phyloP scores from a whole-genome alignment of 2,329 filamentous ascomycete species.

The Aspergillus oerlinghausenensis region DNA sequence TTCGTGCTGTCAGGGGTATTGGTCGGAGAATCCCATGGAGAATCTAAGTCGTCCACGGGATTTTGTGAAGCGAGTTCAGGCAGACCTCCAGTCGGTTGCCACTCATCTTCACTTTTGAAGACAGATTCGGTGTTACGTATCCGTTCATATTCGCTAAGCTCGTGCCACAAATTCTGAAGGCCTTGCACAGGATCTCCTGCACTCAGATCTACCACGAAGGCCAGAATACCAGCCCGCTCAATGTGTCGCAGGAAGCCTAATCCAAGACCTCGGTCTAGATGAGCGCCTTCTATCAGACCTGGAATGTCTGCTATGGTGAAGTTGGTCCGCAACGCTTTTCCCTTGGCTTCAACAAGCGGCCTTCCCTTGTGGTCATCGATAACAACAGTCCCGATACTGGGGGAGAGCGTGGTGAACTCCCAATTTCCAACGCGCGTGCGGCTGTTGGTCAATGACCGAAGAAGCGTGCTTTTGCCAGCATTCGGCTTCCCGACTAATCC shows the following conservation, averaged over 20 bases:
- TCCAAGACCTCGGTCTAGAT: conserved; percentile 85
- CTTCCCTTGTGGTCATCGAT: conserved; percentile 81
- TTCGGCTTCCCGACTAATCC: conserved; percentile 93
- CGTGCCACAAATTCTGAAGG: conserved; percentile 78
- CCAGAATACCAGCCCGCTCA: conserved; percentile 85
- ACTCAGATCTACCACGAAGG: conserved; percentile 85
- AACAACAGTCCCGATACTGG: conserved; percentile 93
- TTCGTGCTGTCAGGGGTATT: conserved; percentile 7
- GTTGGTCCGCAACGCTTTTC: conserved; percentile 60
- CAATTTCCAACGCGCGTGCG: conserved; percentile 86
- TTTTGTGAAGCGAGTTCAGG: conserved; percentile 18
- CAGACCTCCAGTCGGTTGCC: conserved; percentile 29
- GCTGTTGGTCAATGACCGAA: conserved; percentile 82
- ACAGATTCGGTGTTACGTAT: conserved; percentile 68
- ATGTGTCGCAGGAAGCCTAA: conserved; percentile 91
- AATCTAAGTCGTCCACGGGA: background rate
- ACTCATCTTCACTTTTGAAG: conserved; percentile 59
- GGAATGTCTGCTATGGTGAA: conserved; percentile 97
- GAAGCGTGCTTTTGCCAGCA: conserved; percentile 88
- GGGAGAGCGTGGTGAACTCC: conserved; percentile 94
- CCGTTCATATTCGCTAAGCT: conserved; percentile 84
- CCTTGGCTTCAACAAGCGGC: conserved; percentile 50
- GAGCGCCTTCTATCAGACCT: conserved; percentile 85
- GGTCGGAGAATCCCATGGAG: background rate
- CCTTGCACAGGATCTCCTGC: conserved; percentile 74